Evolutionary conservation across 768 basidiomycete genomes (phyloP).

Genomic region (Scleroderma bovista): DNA sequence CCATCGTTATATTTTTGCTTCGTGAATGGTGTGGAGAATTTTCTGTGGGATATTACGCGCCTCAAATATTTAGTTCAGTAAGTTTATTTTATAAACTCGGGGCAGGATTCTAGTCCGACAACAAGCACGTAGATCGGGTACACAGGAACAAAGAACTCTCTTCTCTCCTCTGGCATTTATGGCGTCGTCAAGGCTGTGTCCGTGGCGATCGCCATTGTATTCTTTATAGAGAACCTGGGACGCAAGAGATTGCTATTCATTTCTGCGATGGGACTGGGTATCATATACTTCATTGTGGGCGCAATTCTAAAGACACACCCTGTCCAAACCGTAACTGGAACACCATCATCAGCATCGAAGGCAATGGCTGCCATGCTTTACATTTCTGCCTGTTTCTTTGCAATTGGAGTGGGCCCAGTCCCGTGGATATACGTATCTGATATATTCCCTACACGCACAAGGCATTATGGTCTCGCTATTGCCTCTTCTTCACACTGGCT

Average conservation of each 20-base stretch:
- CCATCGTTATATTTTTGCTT: conserved; percentile 70
- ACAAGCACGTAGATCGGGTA: conserved; percentile 52
- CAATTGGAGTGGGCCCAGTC: conserved; percentile 78
- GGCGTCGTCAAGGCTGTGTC: conserved; percentile 63
- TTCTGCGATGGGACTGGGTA: too few species aligned
- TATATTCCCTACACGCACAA: conserved; percentile 81
- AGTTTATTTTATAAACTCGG: conserved; percentile 11
- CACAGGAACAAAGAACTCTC: conserved; percentile 48
- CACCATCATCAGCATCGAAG: conserved; percentile 46
- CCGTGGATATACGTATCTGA: conserved; percentile 74
- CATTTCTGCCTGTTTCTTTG: conserved; percentile 84
- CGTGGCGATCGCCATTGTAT: conserved; percentile 60
- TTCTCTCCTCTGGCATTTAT: conserved; percentile 72
- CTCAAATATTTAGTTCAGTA: conserved; percentile 66
- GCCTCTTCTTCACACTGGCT: conserved; percentile 82
- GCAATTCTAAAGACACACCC: too few species aligned
- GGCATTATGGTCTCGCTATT: conserved; percentile 72
- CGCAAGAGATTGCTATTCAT: conserved; percentile 67
- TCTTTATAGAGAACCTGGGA: conserved; percentile 62
- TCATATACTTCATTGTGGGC: too few species aligned
- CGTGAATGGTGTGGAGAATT: conserved; percentile 88
- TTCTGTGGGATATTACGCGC: conserved; percentile 72
- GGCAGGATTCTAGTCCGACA: background rate
- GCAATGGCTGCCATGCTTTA: conserved; percentile 87
- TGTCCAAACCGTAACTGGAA: conserved; percentile 27